A percentile compares a stretch with the other conserved stretches of the same genome.
These are phyloP conservation scores for Pythium apleroticum DNA, from an alignment of 352 stramenopile genomes.

Conservation along the genomic window DNA sequence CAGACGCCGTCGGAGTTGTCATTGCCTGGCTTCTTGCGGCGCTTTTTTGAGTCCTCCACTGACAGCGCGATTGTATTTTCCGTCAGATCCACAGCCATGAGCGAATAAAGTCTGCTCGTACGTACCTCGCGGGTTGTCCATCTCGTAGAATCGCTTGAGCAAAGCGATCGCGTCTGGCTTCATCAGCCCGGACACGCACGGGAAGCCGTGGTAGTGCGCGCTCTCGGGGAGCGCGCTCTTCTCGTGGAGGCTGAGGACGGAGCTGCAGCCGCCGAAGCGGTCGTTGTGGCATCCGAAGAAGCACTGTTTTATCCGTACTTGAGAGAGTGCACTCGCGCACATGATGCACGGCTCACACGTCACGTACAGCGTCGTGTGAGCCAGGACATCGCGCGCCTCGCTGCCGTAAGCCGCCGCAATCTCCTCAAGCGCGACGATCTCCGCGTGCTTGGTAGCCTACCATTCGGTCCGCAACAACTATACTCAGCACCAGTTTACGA, in stretches of 20 bases:
- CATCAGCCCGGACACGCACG: conserved; percentile 66
- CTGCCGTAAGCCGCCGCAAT: conserved; percentile 55
- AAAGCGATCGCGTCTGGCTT: conserved; percentile 84
- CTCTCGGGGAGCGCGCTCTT: conserved; percentile 44
- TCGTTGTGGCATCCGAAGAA: conserved; percentile 93
- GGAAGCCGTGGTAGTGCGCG: conserved; percentile 55
- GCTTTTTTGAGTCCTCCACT: conserved; percentile 84
- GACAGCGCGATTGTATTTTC: background rate
- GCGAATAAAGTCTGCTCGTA: background rate
- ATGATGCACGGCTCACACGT: conserved; percentile 95
- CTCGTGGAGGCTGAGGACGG: conserved; percentile 85
- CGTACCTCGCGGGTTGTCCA: conserved; percentile 83
- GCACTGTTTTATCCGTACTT: conserved; percentile 72
- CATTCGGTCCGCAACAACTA: background rate
- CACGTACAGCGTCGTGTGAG: conserved; percentile 77
- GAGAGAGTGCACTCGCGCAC: conserved; percentile 87
- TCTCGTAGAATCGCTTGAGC: conserved; percentile 89
- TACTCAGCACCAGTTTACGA: too few species aligned
- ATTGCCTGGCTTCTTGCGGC: conserved; percentile 47
- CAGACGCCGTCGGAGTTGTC: background rate
- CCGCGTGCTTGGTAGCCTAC: conserved; percentile 88
- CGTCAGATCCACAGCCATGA: background rate
- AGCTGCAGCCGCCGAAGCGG: conserved; percentile 92
- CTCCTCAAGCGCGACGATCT: conserved; percentile 89
- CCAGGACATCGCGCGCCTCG: conserved; percentile 44